phyloP scores from a whole-genome alignment of 768 basidiomycete species.

The Boletus vermiculosoides region DNA sequence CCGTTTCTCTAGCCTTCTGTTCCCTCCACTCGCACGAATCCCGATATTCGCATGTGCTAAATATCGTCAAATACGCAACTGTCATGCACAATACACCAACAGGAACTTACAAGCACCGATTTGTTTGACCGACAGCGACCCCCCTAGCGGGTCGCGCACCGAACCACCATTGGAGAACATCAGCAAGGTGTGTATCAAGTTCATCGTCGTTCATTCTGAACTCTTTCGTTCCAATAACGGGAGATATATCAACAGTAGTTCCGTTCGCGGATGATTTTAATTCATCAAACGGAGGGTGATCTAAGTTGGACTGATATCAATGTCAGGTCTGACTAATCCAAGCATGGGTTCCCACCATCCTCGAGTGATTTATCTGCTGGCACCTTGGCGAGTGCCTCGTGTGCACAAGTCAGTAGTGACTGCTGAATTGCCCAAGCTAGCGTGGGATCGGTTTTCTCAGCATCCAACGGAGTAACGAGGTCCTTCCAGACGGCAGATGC shows the following conservation, averaged over 20 bases:
- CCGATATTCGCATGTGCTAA: constrained; percentile 70
- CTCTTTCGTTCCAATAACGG: constrained; percentile 63
- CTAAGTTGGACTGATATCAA: constrained; percentile 9
- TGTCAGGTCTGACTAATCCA: not conserved
- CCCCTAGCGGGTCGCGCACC: constrained; percentile 69
- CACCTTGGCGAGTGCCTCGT: not conserved
- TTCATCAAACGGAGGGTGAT: not conserved
- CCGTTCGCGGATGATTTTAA: not conserved
- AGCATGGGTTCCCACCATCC: constrained; percentile 11
- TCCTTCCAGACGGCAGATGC: constrained; percentile 9
- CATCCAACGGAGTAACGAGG: constrained; percentile 4
- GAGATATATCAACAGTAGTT: constrained; percentile 16
- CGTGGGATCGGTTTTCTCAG: constrained; percentile 14
- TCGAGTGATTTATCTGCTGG: not conserved
- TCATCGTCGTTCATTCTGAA: constrained; percentile 54
- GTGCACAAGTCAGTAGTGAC: constrained; percentile 21
- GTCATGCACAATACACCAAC: not conserved
- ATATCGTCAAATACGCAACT: not conserved
- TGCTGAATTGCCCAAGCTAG: constrained; percentile 34
- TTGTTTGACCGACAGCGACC: constrained; percentile 56
- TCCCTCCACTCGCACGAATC: constrained; percentile 79
- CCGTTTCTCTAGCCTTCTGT: constrained; percentile 42
- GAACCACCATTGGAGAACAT: constrained; percentile 72
- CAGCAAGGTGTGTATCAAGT: constrained; percentile 53
- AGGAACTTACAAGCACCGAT: constrained; percentile 63